Base-by-base conservation (phyloP, 169 alveolate species). In the Babesia ovata region DNA sequence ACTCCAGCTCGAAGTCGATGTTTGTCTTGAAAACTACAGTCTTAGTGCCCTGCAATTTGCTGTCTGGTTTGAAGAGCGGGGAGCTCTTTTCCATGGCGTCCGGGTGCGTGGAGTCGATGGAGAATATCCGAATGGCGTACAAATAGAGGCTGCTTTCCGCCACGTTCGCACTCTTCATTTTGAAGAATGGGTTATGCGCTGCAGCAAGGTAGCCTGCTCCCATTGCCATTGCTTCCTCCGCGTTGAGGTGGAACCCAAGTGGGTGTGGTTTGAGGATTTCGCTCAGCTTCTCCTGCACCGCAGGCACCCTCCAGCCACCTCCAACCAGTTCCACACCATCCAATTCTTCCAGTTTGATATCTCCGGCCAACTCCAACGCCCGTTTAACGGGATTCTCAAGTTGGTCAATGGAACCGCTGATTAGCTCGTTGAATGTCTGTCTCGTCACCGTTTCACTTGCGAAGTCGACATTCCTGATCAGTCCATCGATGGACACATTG, bases 201-300 rank as follows among this genome's bases (percentile, higher is more conserved):
- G 94, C 94, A 19, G 92, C 92, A 49, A 86, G 76, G 54, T 83
- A 90, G 0, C 91, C 86, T 48, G 85, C 58, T 19, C 94, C 94
- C 88, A 86, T 86, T 17, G 94, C 91, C 45, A 90, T 70, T 14
- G 94, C 91, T 56, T 90, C 94, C 62, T 90, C 94, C 46, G 92
- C 91, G 59, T 90, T 90, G 28, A 90, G 79, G 69, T 90, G 94
- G 88, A 90, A 84, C 28, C 92, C 94, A 21, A 90, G 84, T 63
- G 49, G 71, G 54, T 78, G 88, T 21, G 94, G 94, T 46, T 70
- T 44, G 66, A 90, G 69, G 39, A 77, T 66, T 21, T 82, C 83
- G 39, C 85, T 57, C 19, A 90, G 69, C 63, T 90, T 87, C 45
- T 65, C 75, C 75, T 83, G 60, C 13, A 90, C 84, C 46, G 76